Evolutionary conservation across 345 rosid genomes (phyloP).

Genomic region (Pistacia integerrima): DNA sequence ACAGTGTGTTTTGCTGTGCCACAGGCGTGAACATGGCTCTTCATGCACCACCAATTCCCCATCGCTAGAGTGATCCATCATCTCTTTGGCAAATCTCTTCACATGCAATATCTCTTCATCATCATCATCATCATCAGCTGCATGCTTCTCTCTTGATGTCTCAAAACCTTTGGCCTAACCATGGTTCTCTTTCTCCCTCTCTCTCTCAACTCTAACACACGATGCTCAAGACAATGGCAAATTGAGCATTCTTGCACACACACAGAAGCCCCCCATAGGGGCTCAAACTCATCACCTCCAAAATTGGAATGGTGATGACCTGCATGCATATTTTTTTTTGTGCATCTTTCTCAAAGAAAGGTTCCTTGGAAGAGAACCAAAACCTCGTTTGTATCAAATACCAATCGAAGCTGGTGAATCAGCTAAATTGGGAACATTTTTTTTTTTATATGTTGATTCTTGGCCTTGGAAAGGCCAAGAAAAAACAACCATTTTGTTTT

Average conservation of each 20-base stretch:
- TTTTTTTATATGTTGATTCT: background rate
- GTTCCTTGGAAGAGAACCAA: conserved; percentile 51
- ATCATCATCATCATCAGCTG: conserved; percentile 1
- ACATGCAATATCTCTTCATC: conserved; percentile 18
- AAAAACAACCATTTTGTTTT: conserved; percentile 28
- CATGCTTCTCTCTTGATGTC: conserved; percentile 34
- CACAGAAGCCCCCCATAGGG: conserved; percentile 58
- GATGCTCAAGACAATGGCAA: conserved; percentile 40
- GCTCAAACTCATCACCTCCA: conserved; percentile 39
- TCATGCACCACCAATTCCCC: conserved; percentile 66
- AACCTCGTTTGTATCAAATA: conserved; percentile 23
- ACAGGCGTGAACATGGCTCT: conserved; percentile 85
- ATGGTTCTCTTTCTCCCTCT: conserved; percentile 62
- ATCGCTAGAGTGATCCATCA: conserved; percentile 46
- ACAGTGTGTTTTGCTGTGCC: conserved; percentile 99
- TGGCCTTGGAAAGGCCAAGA: conserved; percentile 32
- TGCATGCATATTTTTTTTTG: conserved; percentile 33
- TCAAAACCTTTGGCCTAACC: conserved; percentile 77
- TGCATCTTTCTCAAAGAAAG: conserved; percentile 45
- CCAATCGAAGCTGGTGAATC: conserved; percentile 46
- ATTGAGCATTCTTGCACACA: conserved; percentile 50
- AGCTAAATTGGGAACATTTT: conserved; percentile 39
- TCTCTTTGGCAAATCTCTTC: conserved; percentile 27
- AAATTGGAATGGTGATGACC: conserved; percentile 30
- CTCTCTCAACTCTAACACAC: conserved; percentile 37